Base-by-base conservation (phyloP, 768 basidiomycete species). In the Amanita pallidorosea region DNA sequence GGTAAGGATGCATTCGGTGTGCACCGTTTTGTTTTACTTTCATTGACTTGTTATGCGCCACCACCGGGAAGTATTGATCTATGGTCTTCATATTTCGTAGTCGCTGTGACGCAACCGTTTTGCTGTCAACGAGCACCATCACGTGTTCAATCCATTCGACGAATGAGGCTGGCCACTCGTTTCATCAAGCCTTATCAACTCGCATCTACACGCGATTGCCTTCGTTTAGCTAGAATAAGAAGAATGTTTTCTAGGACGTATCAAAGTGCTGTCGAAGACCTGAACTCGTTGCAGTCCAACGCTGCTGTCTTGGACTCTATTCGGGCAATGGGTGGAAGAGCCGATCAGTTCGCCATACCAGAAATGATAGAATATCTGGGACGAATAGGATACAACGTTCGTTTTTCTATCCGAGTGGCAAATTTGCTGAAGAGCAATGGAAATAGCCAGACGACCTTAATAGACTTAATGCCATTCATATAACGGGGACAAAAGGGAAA, bases 401-500 rank as follows among this genome's bases (percentile, higher is more conserved):
- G 82, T 29, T 33, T 33, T 27, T 47, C 53, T 20, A 6, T 17
- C 20, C 27, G 52, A 49, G 29, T 8, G 25, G 23, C 18, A 36
- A n/a, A 17, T 20, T 47, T 52, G 48, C 55, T 47, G 58, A 55
- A 61, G 43, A 47, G 54, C 37, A 52, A 27, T 13, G 7, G 35
- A 52, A 38, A 41, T 58, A 96, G 93, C 77, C 87, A 37, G 72
- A 79, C 52, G 84, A 94, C 55, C 75, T 99, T 38, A 93, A 97
- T 62, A 67, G 69, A 20, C 72, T 99, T 49, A 95, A 97, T 65
- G 91, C 95, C 52, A 79, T 98, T 43, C 95, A 99, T 70, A 82
- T 99, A 57, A 94, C 95, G 7, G 95, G 95, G 3, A 98, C 96
- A 4, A 99, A 99, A 68, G 95, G 95, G 31, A 99, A 99, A 65